Percentiles rank a stretch among this genome's conserved stretches.
Conservation (phyloP, 1,284 basidiomycete genomes). For the Bjerkandera adusta region DNA sequence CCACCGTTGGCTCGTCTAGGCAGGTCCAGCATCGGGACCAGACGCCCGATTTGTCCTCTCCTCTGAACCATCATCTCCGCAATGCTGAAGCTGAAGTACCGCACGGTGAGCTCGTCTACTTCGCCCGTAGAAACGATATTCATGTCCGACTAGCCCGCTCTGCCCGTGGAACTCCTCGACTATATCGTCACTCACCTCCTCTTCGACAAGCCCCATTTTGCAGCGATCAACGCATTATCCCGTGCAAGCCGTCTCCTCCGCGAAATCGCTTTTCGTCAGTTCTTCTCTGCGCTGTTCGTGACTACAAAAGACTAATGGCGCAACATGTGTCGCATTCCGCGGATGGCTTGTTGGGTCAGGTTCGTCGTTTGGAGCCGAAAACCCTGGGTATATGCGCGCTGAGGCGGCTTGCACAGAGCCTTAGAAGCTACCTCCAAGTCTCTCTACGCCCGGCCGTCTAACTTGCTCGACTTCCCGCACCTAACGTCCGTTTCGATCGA, state of each 20-base stretch:
- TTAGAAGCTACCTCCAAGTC: conserved; percentile 17
- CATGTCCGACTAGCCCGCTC: too few species aligned
- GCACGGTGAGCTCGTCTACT: too few species aligned
- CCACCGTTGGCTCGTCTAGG: too few species aligned
- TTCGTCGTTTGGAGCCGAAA: conserved; percentile 16
- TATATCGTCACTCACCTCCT: conserved; percentile 36
- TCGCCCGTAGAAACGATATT: too few species aligned
- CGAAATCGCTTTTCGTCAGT: conserved; percentile 39
- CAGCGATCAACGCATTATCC: conserved; percentile 34
- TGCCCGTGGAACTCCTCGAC: conserved; percentile 45
- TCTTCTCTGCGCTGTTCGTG: conserved; percentile 33
- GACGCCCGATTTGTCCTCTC: too few species aligned
- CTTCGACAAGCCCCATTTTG: conserved; percentile 24
- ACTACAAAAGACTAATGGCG: conserved; percentile 29
- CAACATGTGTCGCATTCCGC: conserved; percentile 19
- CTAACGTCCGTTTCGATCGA: conserved; percentile 23
- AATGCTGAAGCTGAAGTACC: too few species aligned
- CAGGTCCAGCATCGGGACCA: too few species aligned
- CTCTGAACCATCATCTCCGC: too few species aligned
- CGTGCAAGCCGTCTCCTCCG: conserved; percentile 41
- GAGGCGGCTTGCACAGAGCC: conserved; percentile 16
- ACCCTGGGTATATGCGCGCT: conserved; percentile 22
- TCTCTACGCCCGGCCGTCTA: conserved; percentile 16
- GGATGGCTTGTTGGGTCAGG: conserved; percentile 26
- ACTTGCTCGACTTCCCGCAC: conserved; percentile 18